A percentile compares a stretch with the other conserved stretches of the same genome.
Evolutionary conservation across 768 basidiomycete genomes (phyloP).

Genomic region (Cubamyces sp.): DNA sequence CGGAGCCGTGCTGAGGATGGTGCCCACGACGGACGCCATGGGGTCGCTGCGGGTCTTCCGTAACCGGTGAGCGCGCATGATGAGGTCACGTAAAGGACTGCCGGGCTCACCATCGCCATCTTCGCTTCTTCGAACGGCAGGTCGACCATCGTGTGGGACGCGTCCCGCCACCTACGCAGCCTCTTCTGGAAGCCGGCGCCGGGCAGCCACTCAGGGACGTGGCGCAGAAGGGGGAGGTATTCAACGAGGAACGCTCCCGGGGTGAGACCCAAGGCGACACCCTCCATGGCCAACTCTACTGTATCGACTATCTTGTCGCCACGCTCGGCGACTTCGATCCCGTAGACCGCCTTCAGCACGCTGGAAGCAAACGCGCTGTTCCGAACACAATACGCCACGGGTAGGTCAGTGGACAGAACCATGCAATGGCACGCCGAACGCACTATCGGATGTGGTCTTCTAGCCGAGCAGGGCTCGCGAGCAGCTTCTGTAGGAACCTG

Average conservation of each 20-base stretch:
- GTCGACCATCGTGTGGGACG: constrained; percentile 16
- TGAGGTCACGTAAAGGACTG: not conserved
- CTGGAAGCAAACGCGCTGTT: constrained; percentile 19
- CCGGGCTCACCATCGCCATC: constrained; percentile 11
- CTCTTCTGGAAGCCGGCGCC: constrained; percentile 31
- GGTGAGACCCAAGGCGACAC: constrained; percentile 11
- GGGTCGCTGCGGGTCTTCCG: not conserved
- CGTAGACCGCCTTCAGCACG: constrained; percentile 26
- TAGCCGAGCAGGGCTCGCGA: constrained; percentile 41
- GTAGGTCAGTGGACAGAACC: not conserved
- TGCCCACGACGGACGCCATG: constrained; percentile 1
- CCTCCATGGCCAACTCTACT: constrained; percentile 16
- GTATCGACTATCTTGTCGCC: constrained; percentile 16
- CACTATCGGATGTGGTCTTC: constrained; percentile 41
- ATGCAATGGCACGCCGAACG: constrained; percentile 22
- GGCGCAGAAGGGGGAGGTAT: constrained; percentile 25
- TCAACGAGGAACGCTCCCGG: constrained; percentile 24
- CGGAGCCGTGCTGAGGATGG: not conserved
- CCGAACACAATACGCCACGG: not conserved
- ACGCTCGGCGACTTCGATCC: constrained; percentile 18
- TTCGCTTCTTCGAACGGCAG: constrained; percentile 24
- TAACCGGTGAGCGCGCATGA: not conserved
- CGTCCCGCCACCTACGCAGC: constrained; percentile 11
- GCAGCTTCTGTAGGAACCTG: constrained; percentile 36
- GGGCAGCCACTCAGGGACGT: constrained; percentile 33